Percentiles rank a stretch among this genome's conserved stretches.
These are phyloP conservation scores for Debaryomyces maramus DNA, from an alignment of 805 yeast species.

Conservation along the genomic window DNA sequence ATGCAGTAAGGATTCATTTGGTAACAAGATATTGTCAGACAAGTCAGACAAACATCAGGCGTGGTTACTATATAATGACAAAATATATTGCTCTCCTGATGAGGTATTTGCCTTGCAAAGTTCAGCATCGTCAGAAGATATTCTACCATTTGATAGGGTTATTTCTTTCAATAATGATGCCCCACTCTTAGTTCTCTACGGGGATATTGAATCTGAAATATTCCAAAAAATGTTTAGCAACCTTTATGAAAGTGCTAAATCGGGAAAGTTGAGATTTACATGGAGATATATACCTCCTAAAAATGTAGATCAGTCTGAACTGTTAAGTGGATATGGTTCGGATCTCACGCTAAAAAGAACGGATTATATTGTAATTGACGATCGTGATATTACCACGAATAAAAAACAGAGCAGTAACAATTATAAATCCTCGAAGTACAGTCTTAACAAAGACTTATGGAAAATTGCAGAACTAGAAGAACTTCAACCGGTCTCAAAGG, in stretches of 20 bases:
- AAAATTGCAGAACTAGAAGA: constrained; percentile 8
- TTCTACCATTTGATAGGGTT: constrained; percentile 58
- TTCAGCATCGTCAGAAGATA: constrained; percentile 12
- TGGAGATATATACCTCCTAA: constrained; percentile 65
- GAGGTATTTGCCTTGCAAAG: constrained; percentile 81
- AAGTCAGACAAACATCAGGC: constrained; percentile 24
- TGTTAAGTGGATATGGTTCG: constrained; percentile 63
- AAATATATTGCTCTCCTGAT: constrained; percentile 61
- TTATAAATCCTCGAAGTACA: too few relatives aligned
- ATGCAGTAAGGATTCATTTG: constrained; percentile 35
- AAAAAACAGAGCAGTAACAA: not conserved
- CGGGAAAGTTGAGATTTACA: constrained; percentile 68
- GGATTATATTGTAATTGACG: constrained; percentile 66
- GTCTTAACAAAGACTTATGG: constrained; percentile 15
- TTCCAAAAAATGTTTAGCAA: constrained; percentile 60
- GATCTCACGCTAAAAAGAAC: constrained; percentile 64
- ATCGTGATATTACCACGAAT: constrained; percentile 35
- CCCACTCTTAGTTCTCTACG: constrained; percentile 68
- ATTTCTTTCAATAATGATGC: constrained; percentile 51
- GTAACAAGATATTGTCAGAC: constrained; percentile 22
- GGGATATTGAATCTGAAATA: constrained; percentile 50
- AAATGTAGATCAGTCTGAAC: constrained; percentile 20
- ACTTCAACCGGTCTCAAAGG: constrained; percentile 10
- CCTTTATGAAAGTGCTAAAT: constrained; percentile 56
- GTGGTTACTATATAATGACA: constrained; percentile 55